A percentile compares a stretch with the other conserved stretches of the same genome.
Evolutionary conservation across 2,329 filamentous ascomycete species (phyloP).

Genomic region (Albophoma yamanashiensis): DNA sequence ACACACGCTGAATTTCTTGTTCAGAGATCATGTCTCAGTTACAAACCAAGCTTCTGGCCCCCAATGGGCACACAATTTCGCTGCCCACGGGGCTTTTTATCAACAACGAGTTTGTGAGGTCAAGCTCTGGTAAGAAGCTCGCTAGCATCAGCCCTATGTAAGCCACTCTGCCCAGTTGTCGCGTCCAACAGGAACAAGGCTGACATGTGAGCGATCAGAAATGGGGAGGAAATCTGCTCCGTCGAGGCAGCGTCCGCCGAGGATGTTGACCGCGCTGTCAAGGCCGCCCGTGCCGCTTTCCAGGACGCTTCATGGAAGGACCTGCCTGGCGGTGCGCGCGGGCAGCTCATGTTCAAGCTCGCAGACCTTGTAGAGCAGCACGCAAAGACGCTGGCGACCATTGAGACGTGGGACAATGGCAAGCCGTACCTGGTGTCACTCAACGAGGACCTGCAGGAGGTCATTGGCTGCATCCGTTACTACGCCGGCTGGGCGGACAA

Average conservation of each 20-base stretch:
- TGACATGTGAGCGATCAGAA: constrained; percentile 17
- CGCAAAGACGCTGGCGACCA: constrained; percentile 32
- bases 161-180: neutral
- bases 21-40: constrained; percentile 9
- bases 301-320: constrained; percentile 59
- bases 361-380: constrained; percentile 60
- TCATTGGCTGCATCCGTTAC: constrained; percentile 47
- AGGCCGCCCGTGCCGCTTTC: constrained; percentile 53
- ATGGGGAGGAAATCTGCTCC: constrained; percentile 19
- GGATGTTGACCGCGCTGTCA: constrained; percentile 22
- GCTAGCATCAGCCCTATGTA: constrained; percentile 46
- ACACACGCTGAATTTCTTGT: neutral
- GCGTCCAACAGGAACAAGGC: neutral
- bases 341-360: constrained; percentile 58
- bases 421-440: constrained; percentile 52
- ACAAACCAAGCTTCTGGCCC: constrained; percentile 19
- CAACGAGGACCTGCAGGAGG: constrained; percentile 50
- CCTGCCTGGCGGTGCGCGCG: constrained; percentile 54
- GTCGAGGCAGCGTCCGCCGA: constrained; percentile 18
- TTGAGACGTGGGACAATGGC: constrained; percentile 78
- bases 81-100: constrained; percentile 66
- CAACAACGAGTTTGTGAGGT: constrained; percentile 64
- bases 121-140: constrained; percentile 43
- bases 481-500: constrained; percentile 75
- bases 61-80: constrained; percentile 55